Evolutionary conservation across 768 basidiomycete species (phyloP).

Genomic region (Rhodotorula babjevae): DNA sequence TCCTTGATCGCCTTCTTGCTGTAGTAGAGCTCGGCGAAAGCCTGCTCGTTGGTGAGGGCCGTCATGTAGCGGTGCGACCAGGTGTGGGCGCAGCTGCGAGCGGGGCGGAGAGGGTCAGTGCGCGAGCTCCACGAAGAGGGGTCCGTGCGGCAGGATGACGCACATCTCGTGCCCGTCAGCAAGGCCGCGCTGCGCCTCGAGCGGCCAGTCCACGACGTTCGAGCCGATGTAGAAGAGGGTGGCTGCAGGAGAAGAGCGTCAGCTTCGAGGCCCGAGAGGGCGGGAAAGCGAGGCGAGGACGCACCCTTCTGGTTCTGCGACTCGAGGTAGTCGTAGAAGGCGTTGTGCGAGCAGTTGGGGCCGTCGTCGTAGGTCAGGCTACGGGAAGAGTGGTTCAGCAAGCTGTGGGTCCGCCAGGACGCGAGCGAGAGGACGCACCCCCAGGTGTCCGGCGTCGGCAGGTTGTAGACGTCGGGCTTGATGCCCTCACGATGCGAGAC

Average conservation of each 20-base stretch:
- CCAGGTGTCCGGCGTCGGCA: background rate
- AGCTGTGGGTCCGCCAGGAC: background rate
- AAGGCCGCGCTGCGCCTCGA: constrained; percentile 48
- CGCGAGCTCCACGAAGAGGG: constrained; percentile 2
- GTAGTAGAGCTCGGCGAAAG: constrained; percentile 87
- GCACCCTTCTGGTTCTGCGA: constrained; percentile 45
- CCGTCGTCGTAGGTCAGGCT: constrained; percentile 49
- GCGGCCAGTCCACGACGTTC: constrained; percentile 51
- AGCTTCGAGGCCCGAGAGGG: no score
- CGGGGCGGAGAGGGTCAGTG: background rate
- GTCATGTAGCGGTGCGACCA: constrained; percentile 49
- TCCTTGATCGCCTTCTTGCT: constrained; percentile 68
- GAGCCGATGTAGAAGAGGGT: constrained; percentile 49
- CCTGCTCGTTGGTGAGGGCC: constrained; percentile 62
- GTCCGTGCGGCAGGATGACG: constrained; percentile 25
- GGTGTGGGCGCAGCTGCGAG: constrained; percentile 33
- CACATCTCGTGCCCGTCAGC: constrained; percentile 47
- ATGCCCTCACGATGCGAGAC: constrained; percentile 41
- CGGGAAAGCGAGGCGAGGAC: constrained; percentile 36
- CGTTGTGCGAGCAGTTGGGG: constrained; percentile 46
- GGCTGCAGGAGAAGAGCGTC: background rate
- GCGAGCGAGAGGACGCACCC: constrained; percentile 31
- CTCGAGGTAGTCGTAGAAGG: constrained; percentile 48
- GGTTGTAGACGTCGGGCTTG: constrained; percentile 42
- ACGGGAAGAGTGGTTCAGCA: no score